These are phyloP conservation scores for Jatropha podagrica DNA, from an alignment of 441 rosid genomes.

Conservation along the genomic window DNA sequence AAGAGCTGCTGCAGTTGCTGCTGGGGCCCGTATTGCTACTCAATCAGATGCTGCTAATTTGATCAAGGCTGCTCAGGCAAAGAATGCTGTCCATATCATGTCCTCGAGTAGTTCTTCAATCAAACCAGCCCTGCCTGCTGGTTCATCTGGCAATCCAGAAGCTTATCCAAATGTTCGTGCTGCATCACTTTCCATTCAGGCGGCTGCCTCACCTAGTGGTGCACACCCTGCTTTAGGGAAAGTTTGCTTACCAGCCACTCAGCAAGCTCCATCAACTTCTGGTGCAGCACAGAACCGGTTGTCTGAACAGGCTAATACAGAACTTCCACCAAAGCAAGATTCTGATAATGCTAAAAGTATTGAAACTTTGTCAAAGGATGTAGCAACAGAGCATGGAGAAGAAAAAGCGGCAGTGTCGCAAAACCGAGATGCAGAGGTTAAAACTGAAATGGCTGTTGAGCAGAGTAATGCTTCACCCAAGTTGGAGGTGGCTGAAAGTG, in stretches of 20 bases:
- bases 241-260: constrained; percentile 34
- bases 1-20: constrained; percentile 82
- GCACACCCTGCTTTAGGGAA: constrained; percentile 36
- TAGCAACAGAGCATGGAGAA: constrained; percentile 35
- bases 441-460: constrained; percentile 23
- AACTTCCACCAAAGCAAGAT: constrained; percentile 37
- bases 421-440: constrained; percentile 30
- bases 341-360: constrained; percentile 29
- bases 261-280: constrained; percentile 32
- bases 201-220: constrained; percentile 32
- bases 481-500: constrained; percentile 27
- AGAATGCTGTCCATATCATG: constrained; percentile 56
- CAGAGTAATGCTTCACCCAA: constrained; percentile 26
- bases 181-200: constrained; percentile 32
- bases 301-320: constrained; percentile 37
- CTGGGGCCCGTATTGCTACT: constrained; percentile 81
- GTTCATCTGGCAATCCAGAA: constrained; percentile 37
- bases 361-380: constrained; percentile 27
- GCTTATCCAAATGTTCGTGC: constrained; percentile 40
- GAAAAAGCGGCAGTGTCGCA: constrained; percentile 28
- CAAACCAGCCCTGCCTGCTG: constrained; percentile 37
- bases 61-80: constrained; percentile 70
- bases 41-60: constrained; percentile 58
- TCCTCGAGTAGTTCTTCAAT: constrained; percentile 45
- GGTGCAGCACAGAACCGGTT: constrained; percentile 22